phyloP scores from a whole-genome alignment of 2,329 filamentous ascomycete genomes.

The Teratosphaeria nubilosa region DNA sequence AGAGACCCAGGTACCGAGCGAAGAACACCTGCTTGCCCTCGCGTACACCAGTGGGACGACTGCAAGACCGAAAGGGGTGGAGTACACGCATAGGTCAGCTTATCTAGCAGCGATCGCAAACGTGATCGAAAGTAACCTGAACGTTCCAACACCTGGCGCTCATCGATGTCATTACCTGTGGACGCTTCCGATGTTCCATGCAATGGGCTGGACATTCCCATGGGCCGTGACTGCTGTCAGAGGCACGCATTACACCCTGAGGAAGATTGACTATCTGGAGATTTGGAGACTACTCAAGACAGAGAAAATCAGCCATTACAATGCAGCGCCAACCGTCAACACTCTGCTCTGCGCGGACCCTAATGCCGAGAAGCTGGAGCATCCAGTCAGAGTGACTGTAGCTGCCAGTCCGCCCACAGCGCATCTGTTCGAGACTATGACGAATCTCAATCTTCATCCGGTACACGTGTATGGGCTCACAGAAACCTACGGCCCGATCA shows the following conservation, averaged over 20 bases:
- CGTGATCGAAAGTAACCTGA: constrained; percentile 78
- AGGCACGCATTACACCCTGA: constrained; percentile 87
- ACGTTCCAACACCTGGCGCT: constrained; percentile 29
- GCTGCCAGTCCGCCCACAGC: constrained; percentile 84
- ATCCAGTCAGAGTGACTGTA: constrained; percentile 76
- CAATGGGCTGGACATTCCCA: constrained; percentile 41
- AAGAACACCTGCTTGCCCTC: constrained; percentile 74
- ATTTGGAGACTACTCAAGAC: constrained; percentile 85
- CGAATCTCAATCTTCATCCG: constrained; percentile 70
- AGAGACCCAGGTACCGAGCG: constrained; percentile 57
- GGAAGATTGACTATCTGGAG: constrained; percentile 88
- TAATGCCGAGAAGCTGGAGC: constrained; percentile 56
- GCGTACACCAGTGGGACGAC: constrained; percentile 94
- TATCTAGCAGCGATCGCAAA: constrained; percentile 75
- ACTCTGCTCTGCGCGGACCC: constrained; percentile 76
- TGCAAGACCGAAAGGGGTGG: constrained; percentile 80
- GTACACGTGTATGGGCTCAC: constrained; percentile 86
- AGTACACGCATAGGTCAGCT: constrained; percentile 78
- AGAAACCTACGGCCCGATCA: constrained; percentile 92
- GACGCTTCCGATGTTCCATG: constrained; percentile 77
- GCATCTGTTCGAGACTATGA: constrained; percentile 91
- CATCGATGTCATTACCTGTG: constrained; percentile 47
- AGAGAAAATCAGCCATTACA: constrained; percentile 87
- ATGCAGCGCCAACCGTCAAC: constrained; percentile 92
- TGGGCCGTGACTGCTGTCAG: constrained; percentile 79